Evolutionary conservation across 352 stramenopile genomes (phyloP), one percentile per base, ranked within the genome.

Genomic region (Peronospora belbahrii): DNA sequence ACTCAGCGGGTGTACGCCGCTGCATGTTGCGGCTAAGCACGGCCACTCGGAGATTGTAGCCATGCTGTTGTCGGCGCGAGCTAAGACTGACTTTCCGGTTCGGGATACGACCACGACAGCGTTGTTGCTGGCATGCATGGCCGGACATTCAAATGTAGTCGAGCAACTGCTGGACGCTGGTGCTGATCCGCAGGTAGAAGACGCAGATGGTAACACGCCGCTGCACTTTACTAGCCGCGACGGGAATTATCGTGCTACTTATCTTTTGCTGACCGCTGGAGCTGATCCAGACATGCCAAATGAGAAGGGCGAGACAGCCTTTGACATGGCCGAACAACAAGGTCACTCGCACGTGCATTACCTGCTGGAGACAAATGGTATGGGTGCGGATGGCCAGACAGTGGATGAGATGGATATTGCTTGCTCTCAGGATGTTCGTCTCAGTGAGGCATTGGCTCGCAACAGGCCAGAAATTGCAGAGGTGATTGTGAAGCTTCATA

Each of bases 231-330:
- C 76, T 5, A 87, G 74, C 51, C 66, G 65, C 18, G 70, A 78
- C 28, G 82, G 78, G 11, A 81, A 89, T 59, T 86, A 89, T 57
- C 74, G 78, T 31, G 65, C 74, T 7, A 87, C 75, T 19, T 90
- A 89, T 39, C 48, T 90, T 28, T 52, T 93, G 41, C 49, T 93
- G 9, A 88, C 79, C n/a, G 82, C 82, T 6, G 82, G 82, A 20
- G 82, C 78, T 4, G 82, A 93, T 43, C 74, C 81, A 19, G 75
- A 90, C 47, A 88, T 93, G 73, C 82, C 82, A 17, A 90, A 93
- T 52, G 63, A 79, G 17, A 62, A 66, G n/a, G 69, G 85, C 35
- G 59, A 93, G 46, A 89, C 82, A 41, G 72, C 82, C 8, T 87
- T 89, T 41, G 82, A 93, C 37, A 69, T 93, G 31, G 78, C 78